Evolutionary conservation across 805 yeast genomes (phyloP).

Genomic region (Kuraishia piskuri): DNA sequence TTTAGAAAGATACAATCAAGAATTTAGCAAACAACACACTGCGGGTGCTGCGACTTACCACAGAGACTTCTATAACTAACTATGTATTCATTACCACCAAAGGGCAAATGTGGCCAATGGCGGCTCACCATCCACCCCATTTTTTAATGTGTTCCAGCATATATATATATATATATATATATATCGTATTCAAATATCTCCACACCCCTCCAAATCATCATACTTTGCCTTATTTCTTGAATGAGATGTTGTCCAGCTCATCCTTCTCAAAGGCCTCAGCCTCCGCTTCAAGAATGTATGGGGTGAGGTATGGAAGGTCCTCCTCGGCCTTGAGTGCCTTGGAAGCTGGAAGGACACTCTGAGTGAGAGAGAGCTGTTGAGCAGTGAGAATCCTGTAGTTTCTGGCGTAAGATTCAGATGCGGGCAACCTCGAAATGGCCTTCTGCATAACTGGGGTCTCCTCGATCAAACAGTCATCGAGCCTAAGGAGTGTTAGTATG

Average conservation of each 20-base stretch:
- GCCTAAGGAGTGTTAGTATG: conserved; percentile 27
- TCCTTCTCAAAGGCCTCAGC: conserved; percentile 83
- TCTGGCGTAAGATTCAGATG: conserved; percentile 80
- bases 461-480: conserved; percentile 82
- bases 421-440: conserved; percentile 83
- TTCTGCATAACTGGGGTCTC: conserved; percentile 82
- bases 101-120: neutral
- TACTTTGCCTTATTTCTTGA: conserved; percentile 10
- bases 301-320: conserved; percentile 75
- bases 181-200: neutral
- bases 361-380: conserved; percentile 77
- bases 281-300: conserved; percentile 90
- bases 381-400: conserved; percentile 89
- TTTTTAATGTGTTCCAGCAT: neutral
- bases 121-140: neutral
- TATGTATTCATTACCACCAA: neutral
- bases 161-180: neutral
- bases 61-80: neutral
- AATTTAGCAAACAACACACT: too few relatives aligned
- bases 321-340: conserved; percentile 76
- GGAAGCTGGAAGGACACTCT: conserved; percentile 74
- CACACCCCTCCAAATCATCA: neutral
- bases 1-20: too few relatives aligned
- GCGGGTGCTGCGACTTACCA: neutral
- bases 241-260: conserved; percentile 73